Percentiles rank a stretch among this genome's conserved stretches.
Conservation (phyloP, 345 rosid species). For the Ceriops tagal region DNA sequence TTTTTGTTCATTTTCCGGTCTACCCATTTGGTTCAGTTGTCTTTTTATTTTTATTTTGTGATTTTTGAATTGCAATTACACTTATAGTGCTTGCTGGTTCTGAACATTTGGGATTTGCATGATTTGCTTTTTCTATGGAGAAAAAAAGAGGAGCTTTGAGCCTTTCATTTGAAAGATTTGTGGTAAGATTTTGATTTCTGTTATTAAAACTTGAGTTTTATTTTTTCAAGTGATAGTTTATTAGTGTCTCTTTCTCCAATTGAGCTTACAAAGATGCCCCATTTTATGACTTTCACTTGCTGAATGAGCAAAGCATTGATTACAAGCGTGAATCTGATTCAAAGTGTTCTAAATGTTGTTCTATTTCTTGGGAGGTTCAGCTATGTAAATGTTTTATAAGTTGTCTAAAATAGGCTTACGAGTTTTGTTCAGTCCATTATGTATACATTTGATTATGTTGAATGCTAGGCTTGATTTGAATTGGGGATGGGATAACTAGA, state of each 20-base stretch:
- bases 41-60: neutral
- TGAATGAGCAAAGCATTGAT: too few relatives aligned
- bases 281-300: too few relatives aligned
- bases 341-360: too few relatives aligned
- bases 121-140: slow-evolving; percentile 12
- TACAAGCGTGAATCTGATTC: too few relatives aligned
- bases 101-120: slow-evolving; percentile 14
- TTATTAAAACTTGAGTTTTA: neutral
- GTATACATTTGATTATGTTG: neutral
- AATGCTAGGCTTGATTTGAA: neutral
- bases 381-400: too few relatives aligned
- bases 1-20: slow-evolving; percentile 19
- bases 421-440: neutral
- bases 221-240: neutral
- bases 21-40: slow-evolving; percentile 25
- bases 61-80: neutral
- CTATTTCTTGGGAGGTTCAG: too few relatives aligned
- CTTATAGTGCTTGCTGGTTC: slow-evolving; percentile 18
- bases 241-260: too few relatives aligned
- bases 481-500: neutral
- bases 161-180: slow-evolving; percentile 20
- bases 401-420: too few relatives aligned
- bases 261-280: too few relatives aligned
- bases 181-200: slow-evolving; percentile 21
- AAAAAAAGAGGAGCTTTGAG: slow-evolving; percentile 8